Percentiles rank a stretch among this genome's conserved stretches.
Evolutionary conservation across 176 grass and related monocot genomes (phyloP).

Genomic region (Triticum turgidum): DNA sequence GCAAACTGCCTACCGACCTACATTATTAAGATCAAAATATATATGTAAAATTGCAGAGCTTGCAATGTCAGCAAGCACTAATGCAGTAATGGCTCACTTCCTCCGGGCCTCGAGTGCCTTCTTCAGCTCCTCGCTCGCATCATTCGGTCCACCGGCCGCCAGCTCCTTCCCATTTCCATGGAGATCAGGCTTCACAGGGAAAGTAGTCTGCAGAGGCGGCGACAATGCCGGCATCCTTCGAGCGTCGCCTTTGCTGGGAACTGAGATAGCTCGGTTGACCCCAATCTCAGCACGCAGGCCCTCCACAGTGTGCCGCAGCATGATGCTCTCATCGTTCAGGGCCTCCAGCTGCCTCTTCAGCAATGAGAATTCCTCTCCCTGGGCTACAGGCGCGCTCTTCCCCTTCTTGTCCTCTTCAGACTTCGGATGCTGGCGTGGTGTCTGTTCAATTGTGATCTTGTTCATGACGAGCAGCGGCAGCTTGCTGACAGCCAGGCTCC

Average conservation of each 20-base stretch:
- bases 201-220: background rate
- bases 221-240: background rate
- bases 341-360: constrained; percentile 61
- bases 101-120: constrained; percentile 54
- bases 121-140: constrained; percentile 55
- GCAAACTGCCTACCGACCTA: constrained; percentile 27
- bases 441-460: constrained; percentile 88
- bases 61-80: constrained; percentile 21
- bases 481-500: constrained; percentile 57
- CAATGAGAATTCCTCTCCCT: constrained; percentile 19
- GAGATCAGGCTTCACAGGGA: constrained; percentile 26
- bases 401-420: constrained; percentile 14
- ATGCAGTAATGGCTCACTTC: constrained; percentile 9
- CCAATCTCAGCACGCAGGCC: constrained; percentile 51
- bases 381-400: background rate
- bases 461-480: constrained; percentile 75
- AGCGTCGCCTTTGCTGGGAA: background rate
- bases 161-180: constrained; percentile 41
- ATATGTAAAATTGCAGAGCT: constrained; percentile 11
- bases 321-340: constrained; percentile 53
- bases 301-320: constrained; percentile 51
- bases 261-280: constrained; percentile 16
- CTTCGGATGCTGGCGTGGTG: background rate
- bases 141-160: constrained; percentile 18
- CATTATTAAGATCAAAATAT: constrained; percentile 39